A percentile compares a stretch with the other conserved stretches of the same genome.
Conservation (phyloP, 108 stramenopile genomes). For the Skeletonema menzelii region DNA sequence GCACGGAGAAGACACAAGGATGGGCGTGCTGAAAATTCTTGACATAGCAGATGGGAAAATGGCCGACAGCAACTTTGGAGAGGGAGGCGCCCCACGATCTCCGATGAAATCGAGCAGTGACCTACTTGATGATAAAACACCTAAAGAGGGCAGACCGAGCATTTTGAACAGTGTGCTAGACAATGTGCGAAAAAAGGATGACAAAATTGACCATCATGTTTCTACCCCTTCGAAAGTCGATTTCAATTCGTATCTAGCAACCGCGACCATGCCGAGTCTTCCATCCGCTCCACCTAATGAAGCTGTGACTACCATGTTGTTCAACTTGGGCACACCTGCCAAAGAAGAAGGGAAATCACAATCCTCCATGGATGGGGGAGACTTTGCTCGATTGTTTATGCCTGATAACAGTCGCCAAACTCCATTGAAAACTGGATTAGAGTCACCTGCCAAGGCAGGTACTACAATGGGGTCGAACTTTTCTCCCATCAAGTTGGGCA, state of each 20-base stretch:
- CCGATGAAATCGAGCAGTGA: constrained; percentile 16
- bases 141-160: constrained; percentile 14
- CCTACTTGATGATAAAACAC: not conserved
- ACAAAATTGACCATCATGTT: constrained; percentile 8
- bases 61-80: constrained; percentile 33
- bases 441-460: not conserved
- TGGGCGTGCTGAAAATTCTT: constrained; percentile 45
- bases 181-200: constrained; percentile 23
- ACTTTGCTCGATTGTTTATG: constrained; percentile 43
- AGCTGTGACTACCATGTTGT: constrained; percentile 12
- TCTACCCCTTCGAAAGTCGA: constrained; percentile 29
- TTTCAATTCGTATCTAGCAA: constrained; percentile 6
- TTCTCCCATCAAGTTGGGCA: constrained; percentile 16
- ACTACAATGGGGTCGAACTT: constrained; percentile 8
- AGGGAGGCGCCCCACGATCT: constrained; percentile 8
- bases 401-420: constrained; percentile 21
- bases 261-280: constrained; percentile 10
- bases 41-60: constrained; percentile 18
- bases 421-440: not conserved
- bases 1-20: constrained; percentile 23
- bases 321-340: constrained; percentile 17
- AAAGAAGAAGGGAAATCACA: constrained; percentile 4
- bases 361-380: not conserved
- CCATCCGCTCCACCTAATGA: constrained; percentile 7
- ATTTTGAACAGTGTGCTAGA: constrained; percentile 32